These are phyloP conservation scores for Hymenoscyphus albidus DNA, from an alignment of 2,329 filamentous ascomycete genomes.

Conservation along the genomic window DNA sequence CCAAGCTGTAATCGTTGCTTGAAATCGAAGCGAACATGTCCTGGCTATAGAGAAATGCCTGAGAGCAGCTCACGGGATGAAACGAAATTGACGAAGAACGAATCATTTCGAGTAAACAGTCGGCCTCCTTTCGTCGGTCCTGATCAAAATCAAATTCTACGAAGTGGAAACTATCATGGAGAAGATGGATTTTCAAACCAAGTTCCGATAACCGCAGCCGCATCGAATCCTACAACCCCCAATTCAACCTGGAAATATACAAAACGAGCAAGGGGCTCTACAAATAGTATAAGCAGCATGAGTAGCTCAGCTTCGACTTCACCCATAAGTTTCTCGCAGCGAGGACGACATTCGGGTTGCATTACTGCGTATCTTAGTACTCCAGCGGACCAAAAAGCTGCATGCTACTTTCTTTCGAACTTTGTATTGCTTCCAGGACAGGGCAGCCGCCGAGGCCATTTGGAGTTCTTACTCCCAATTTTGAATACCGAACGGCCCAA, in stretches of 20 bases:
- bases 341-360: slow-evolving; percentile 5
- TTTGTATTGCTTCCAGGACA: slow-evolving; percentile 54
- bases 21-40: slow-evolving; percentile 59
- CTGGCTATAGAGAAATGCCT: slow-evolving; percentile 56
- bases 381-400: slow-evolving; percentile 50
- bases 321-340: neutral
- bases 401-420: slow-evolving; percentile 57
- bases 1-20: slow-evolving; percentile 61
- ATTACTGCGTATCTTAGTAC: slow-evolving; percentile 41
- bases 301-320: neutral
- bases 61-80: slow-evolving; percentile 66
- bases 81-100: slow-evolving; percentile 64
- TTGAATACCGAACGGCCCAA: slow-evolving; percentile 40
- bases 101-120: slow-evolving; percentile 50
- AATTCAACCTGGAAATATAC: slow-evolving; percentile 51
- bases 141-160: neutral
- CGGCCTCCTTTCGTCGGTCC: slow-evolving; percentile 37
- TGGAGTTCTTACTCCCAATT: slow-evolving; percentile 56
- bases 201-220: slow-evolving; percentile 5
- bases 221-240: slow-evolving; percentile 4
- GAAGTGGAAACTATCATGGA: neutral
- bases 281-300: slow-evolving; percentile 7
- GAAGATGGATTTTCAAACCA: neutral
- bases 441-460: slow-evolving; percentile 49
- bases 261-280: slow-evolving; percentile 13